A percentile compares a stretch with the other conserved stretches of the same genome.
These are phyloP conservation scores for Claviceps pazoutovae DNA, from an alignment of 2,329 filamentous ascomycete species.

Conservation along the genomic window DNA sequence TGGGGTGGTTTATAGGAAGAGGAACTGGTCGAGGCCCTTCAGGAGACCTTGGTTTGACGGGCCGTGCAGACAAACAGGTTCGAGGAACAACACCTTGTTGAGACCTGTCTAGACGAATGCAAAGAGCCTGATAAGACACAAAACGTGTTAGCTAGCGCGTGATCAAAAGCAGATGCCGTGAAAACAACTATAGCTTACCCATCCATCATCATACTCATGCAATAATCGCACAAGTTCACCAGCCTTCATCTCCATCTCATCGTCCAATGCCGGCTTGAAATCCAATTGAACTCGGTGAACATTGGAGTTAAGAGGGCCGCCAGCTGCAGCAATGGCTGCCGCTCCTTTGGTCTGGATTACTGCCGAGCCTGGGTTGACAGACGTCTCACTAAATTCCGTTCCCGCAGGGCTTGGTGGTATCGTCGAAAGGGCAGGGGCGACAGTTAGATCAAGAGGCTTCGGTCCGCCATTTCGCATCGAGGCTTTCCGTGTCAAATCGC, in stretches of 20 bases:
- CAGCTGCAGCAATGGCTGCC: slow-evolving; percentile 47
- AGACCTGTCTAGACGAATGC: slow-evolving; percentile 77
- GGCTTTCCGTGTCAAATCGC: slow-evolving; percentile 34
- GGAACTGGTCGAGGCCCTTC: slow-evolving; percentile 36
- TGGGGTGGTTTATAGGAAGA: slow-evolving; percentile 33
- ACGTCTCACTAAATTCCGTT: slow-evolving; percentile 48
- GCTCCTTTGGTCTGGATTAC: slow-evolving; percentile 27
- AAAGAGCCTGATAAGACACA: slow-evolving; percentile 50
- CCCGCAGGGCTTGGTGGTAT: slow-evolving; percentile 45
- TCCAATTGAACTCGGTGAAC: slow-evolving; percentile 91
- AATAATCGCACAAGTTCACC: slow-evolving; percentile 79
- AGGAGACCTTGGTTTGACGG: slow-evolving; percentile 67
- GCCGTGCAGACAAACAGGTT: slow-evolving; percentile 82
- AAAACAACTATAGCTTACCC: slow-evolving; percentile 47
- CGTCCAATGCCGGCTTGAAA: slow-evolving; percentile 82
- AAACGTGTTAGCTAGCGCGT: not conserved
- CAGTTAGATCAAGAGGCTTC: slow-evolving; percentile 40
- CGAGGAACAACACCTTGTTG: slow-evolving; percentile 86
- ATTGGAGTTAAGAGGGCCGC: slow-evolving; percentile 43
- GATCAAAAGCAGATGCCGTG: slow-evolving; percentile 9
- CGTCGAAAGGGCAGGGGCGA: slow-evolving; percentile 20
- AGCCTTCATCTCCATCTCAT: slow-evolving; percentile 69
- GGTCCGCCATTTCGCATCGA: slow-evolving; percentile 42
- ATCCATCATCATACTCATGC: slow-evolving; percentile 96
- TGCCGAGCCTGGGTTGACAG: slow-evolving; percentile 33